Evolutionary conservation across 441 rosid genomes (phyloP), one percentile per base, ranked within the genome.

Genomic region (Pelargonium cotyledonis): DNA sequence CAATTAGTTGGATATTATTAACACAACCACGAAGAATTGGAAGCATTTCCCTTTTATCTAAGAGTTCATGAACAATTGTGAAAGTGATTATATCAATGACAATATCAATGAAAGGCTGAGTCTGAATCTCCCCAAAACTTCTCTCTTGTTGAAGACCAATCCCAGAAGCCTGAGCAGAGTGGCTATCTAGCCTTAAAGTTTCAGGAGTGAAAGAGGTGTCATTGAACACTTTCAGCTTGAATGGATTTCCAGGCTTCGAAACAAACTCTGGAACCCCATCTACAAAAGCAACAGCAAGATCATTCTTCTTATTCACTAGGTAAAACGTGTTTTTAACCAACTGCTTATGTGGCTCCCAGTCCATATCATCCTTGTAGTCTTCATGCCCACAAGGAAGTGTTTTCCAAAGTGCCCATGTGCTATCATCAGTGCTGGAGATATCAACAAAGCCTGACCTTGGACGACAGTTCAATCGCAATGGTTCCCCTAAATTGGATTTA

Each of bases 201-300:
- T 78, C 80, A 71, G 41, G 81, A 72, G 71, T 51, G 72, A 76
- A 40, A 53, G 75, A 23, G 67, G 72, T 64, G 75, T 83, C 82
- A 66, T 69, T 80, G 70, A 94, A 83, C 66, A 87, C 83, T 83
- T 90, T 91, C 67, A 94, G 86, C 86, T 94, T 94, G 85, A 94
- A 87, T 61, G 88, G 92, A 84, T 86, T 89, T 85, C 99, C 97
- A 73, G 97, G 96, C 85, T 85, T 91, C 75, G 78, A 80, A 43
- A 94, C 92, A 85, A 91, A 94, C 83, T 86, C 88, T 63, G 99
- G 97, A 73, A 83, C 66, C 70, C 88, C 93, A 81, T 89, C 86
- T 68, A 81, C 66, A 76, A 89, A 85, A 73, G 97, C 94, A 83
- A 94, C 82, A 79, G 85, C 95, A 78, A 80, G 84, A 65, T 82